Base-by-base conservation (phyloP, 108 stramenopile species). In the Mayamaea pseudoterrestris region DNA sequence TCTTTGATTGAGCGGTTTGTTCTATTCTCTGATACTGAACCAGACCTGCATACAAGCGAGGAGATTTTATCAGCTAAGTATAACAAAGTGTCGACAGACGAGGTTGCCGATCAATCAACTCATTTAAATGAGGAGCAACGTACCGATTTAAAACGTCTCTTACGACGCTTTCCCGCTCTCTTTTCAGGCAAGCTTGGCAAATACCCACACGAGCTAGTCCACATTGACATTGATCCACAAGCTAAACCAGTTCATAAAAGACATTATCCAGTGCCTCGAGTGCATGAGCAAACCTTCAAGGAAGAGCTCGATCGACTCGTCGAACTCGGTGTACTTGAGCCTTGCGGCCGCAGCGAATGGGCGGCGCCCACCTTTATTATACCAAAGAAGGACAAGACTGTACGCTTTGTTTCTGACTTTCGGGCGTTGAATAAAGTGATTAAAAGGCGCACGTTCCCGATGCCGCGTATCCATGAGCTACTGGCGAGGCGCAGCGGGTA, bases 21-120 rank as follows among this genome's bases (percentile, higher is more conserved):
- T n/a, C n/a, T n/a, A n/a, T n/a, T n/a, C n/a, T n/a, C n/a, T n/a
- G n/a, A n/a, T n/a, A n/a, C n/a, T n/a, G n/a, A n/a, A n/a, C n/a
- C n/a, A n/a, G n/a, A n/a, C n/a, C n/a, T n/a, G n/a, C n/a, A n/a
- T n/a, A n/a, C n/a, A n/a, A n/a, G n/a, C n/a, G n/a, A 14, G 2
- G 43, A 41, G 35, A 69, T 74, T 3, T 35, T 63, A 2, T 63
- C 65, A 29, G 37, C 68, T 23, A 63, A 66, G 44, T 65, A 69
- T 37, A 64, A 65, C n/a, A 27, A 21, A 22, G 40, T 55, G 0
- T 14, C 31, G 0, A 29, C 55, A 12, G 25, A 50, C 2, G 37
- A 53, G 0, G 65, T 74, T 14, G 51, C 56, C 20, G 2, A 20
- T 24, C 3, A 27, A 62, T 65, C 52, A 35, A 53, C 9, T 39